These are phyloP conservation scores for Saprolegnia parasitica DNA, from an alignment of 352 stramenopile species.

Conservation along the genomic window DNA sequence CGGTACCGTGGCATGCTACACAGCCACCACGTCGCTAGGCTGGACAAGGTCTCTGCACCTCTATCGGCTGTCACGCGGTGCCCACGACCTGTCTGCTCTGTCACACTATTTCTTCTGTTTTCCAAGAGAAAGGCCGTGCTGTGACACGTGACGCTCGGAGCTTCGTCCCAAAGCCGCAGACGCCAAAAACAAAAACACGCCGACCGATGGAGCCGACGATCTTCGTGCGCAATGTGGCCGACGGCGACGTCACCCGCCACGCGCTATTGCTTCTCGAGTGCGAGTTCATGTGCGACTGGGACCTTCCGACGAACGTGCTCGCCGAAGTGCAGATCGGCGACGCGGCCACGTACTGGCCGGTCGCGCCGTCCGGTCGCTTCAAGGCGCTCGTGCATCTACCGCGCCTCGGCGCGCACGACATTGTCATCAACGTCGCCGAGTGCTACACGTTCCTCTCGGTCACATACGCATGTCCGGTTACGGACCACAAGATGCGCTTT, in stretches of 20 bases:
- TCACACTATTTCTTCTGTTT: too few species aligned
- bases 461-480: background rate
- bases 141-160: too few species aligned
- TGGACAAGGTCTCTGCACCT: too few species aligned
- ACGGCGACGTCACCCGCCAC: background rate
- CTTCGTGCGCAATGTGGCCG: background rate
- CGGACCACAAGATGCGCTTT: background rate
- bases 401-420: constrained; percentile 6
- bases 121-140: too few species aligned
- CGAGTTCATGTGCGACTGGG: constrained; percentile 20
- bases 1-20: too few species aligned
- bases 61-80: too few species aligned
- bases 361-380: constrained; percentile 2
- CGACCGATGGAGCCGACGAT: constrained; percentile 11
- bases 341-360: constrained; percentile 16
- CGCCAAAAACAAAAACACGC: too few species aligned
- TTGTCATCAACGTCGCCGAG: constrained; percentile 24
- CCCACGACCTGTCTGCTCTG: too few species aligned
- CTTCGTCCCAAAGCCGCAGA: too few species aligned
- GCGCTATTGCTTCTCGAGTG: constrained; percentile 15
- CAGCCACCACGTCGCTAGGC: too few species aligned
- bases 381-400: constrained; percentile 17
- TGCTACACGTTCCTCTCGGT: constrained; percentile 21
- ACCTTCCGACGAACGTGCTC: constrained; percentile 19
- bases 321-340: constrained; percentile 17